Evolutionary conservation across 306 rosid genomes (phyloP), one percentile per base, ranked within the genome.

Genomic region (Neltuma alba): DNA sequence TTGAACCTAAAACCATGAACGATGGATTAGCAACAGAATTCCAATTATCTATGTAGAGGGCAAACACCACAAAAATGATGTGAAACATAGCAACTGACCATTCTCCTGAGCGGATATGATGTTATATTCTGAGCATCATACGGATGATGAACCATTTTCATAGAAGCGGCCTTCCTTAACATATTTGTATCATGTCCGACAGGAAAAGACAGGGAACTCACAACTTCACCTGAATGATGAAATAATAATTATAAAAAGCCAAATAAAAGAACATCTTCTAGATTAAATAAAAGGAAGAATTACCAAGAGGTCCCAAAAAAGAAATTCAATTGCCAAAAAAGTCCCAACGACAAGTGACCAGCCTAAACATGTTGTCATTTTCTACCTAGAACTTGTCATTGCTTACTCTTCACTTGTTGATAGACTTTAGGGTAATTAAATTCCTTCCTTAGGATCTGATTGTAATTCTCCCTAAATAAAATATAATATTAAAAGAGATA

Each of bases 201-300:
- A 78, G 93, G 69, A 88, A 91, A 92, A 15, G 97, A 95, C 79
- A 95, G 86, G 61, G 98, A 88, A 70, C 97, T 97, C 40, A 95
- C 92, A 58, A 95, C 94, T 85, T 95, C 98, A 80, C 99, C 99
- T 95, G 84, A 67, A 78, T 37, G 34, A 63, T 74, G 74, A 68
- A 76, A 58, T 10, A 13, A 58, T 27, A 28, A 58, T 58, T 1
- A 58, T 58, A 12, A 58, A 58, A 27, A 58, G n/a, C 27, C 27
- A 21, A 54, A 55, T 2, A 55, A 15, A 47, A 47, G 50, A 47
- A 47, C 16, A 7, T 23, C 23, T 23, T 23, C 62, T 55, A 55
- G 6, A 55, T n/a, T n/a, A n/a, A n/a, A n/a, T n/a, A n/a, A n/a
- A n/a, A n/a, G n/a, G n/a, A n/a, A n/a, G n/a, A n/a, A n/a, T n/a